Conservation (phyloP, 108 stramenopile genomes). For the Cyclotella sp. region DNA sequence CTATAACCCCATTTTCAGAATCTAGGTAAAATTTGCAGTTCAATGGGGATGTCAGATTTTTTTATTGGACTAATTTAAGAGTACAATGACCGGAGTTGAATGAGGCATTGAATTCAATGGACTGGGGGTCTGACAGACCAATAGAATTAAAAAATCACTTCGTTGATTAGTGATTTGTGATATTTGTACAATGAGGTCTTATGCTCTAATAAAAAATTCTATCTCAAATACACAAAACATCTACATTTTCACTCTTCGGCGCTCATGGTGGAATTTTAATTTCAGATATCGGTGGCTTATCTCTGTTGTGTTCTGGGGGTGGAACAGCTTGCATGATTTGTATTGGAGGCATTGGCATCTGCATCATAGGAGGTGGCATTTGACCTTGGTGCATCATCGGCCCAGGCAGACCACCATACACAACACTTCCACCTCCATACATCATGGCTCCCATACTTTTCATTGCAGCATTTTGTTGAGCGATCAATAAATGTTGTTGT, state of each 20-base stretch:
- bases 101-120: too few relatives aligned
- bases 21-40: too few relatives aligned
- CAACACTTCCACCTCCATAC: conserved; percentile 26
- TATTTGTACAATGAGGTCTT: too few relatives aligned
- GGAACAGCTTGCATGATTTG: neutral
- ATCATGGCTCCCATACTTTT: conserved; percentile 21
- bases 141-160: too few relatives aligned
- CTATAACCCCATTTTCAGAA: too few relatives aligned
- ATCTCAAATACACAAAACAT: too few relatives aligned
- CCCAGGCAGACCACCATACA: conserved; percentile 35
- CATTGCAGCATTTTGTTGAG: conserved; percentile 42
- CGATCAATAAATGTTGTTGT: conserved; percentile 24
- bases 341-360: conserved; percentile 3
- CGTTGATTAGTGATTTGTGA: too few relatives aligned
- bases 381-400: conserved; percentile 7
- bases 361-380: conserved; percentile 9
- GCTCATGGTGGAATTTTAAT: conserved; percentile 5
- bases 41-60: too few relatives aligned
- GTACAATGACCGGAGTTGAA: too few relatives aligned
- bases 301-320: conserved; percentile 3
- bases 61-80: too few relatives aligned
- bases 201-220: too few relatives aligned
- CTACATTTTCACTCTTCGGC: neutral
- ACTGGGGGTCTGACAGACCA: too few relatives aligned
- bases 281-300: conserved; percentile 4